Evolutionary conservation across 257 asterid genomes (phyloP).

Genomic region (Solanum lycopersicoides): DNA sequence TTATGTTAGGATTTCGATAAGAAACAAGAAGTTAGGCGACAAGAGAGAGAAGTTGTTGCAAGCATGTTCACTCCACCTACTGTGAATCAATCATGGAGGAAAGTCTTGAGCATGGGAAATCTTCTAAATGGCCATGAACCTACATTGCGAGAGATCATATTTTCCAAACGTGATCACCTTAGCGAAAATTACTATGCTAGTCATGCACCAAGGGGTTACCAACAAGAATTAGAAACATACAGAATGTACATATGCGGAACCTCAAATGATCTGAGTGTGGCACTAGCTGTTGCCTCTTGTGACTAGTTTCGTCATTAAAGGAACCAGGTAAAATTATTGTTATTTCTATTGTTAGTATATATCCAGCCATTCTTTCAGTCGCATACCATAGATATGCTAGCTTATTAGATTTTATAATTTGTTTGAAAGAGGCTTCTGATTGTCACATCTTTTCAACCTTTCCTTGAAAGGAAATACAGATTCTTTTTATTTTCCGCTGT

Average conservation of each 20-base stretch:
- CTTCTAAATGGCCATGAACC: conserved; percentile 97
- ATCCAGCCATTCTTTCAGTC: background rate
- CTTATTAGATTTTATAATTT: background rate
- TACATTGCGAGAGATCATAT: conserved; percentile 65
- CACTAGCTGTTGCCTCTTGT: conserved; percentile 84
- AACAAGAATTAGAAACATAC: conserved; percentile 66
- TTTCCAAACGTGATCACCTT: conserved; percentile 52
- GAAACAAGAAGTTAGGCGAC: conserved; percentile 39
- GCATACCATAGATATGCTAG: background rate
- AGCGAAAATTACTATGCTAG: conserved; percentile 59
- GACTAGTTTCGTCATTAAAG: conserved; percentile 26
- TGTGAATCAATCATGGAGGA: conserved; percentile 93
- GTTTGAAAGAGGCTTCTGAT: background rate
- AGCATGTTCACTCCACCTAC: conserved; percentile 78
- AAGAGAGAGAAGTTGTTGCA: conserved; percentile 53
- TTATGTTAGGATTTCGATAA: conserved; percentile 33
- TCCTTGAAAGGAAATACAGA: background rate
- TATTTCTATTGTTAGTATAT: background rate
- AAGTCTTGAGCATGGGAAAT: conserved; percentile 91
- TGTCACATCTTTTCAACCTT: background rate
- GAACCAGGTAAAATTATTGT: background rate
- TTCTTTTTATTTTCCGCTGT: background rate
- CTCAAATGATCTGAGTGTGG: conserved; percentile 84
- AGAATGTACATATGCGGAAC: conserved; percentile 84
- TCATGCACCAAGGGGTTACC: conserved; percentile 23